Evolutionary conservation across 805 yeast species (phyloP).

Genomic region (Nakazawaea pomicola): DNA sequence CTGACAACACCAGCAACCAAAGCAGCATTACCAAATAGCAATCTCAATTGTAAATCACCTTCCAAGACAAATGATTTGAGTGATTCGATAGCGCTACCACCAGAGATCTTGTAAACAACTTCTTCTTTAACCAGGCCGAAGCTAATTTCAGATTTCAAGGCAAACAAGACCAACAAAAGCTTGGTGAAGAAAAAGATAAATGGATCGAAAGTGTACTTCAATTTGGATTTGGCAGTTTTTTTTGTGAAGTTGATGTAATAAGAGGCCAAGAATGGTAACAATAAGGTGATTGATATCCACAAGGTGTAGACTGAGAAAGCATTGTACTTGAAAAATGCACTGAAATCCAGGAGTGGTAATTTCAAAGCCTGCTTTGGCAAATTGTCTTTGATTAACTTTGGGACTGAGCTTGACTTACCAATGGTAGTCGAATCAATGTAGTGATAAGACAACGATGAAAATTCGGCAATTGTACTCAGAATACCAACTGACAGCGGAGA

Average conservation of each 20-base stretch:
- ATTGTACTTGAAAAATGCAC: slow-evolving; percentile 26
- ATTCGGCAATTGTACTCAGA: slow-evolving; percentile 1
- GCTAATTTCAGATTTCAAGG: slow-evolving; percentile 26
- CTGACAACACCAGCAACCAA: slow-evolving; percentile 41
- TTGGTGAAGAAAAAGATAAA: slow-evolving; percentile 43
- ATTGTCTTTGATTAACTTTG: slow-evolving; percentile 19
- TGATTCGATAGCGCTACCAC: slow-evolving; percentile 24
- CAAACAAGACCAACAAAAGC: slow-evolving; percentile 32
- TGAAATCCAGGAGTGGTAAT: slow-evolving; percentile 31
- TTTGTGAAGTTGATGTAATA: slow-evolving; percentile 50
- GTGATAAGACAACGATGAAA: slow-evolving; percentile 3
- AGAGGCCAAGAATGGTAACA: slow-evolving; percentile 37
- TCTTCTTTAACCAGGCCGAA: slow-evolving; percentile 22
- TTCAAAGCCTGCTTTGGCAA: slow-evolving; percentile 19
- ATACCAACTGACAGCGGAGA: slow-evolving; percentile 6
- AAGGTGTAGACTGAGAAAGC: slow-evolving; percentile 28
- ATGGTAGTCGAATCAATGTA: slow-evolving; percentile 7
- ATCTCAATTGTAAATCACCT: slow-evolving; percentile 33
- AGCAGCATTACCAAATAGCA: slow-evolving; percentile 43
- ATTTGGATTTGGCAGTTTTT: slow-evolving; percentile 31
- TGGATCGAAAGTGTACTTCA: slow-evolving; percentile 42
- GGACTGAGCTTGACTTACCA: slow-evolving; percentile 16
- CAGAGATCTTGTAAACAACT: slow-evolving; percentile 25
- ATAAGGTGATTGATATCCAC: slow-evolving; percentile 38
- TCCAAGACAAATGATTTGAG: slow-evolving; percentile 29